Evolutionary conservation across 1,284 basidiomycete genomes (phyloP), one percentile per base, ranked within the genome.

Genomic region (Sanghuangporus sanghuang): DNA sequence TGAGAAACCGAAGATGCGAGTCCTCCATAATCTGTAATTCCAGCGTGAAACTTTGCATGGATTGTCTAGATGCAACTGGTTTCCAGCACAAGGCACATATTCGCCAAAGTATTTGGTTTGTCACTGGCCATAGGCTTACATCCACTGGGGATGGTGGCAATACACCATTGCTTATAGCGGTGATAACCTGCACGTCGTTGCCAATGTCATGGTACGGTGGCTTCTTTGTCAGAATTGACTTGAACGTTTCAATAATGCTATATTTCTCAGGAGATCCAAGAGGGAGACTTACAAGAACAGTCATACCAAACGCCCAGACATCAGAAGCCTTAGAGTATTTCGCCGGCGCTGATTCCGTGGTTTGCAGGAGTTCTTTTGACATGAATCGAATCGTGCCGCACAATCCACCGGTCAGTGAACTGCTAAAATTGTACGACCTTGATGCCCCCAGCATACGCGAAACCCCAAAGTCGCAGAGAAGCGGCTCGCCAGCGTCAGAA

Each of bases 261-360:
- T 44, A 14, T 18, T 18, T 18, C 18, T 4, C 42, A 12, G 42
- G 14, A 44, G 42, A 44, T 44, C 4, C 3, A 32, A 32, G 27
- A 5, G 27, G 3, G 27, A 35, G 7, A 35, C 53, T 23, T 5
- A 55, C 27, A 55, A 27, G 14, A 9, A 59, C 44, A 16, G 46
- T 32, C 58, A 59, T 59, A 6, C 58, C 58, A 50, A 59, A 59
- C 38, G 58, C 58, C 58, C 58, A 59, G 11, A 50, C 32, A 18
- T 59, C 58, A 16, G 44, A 32, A 8, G 14, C 32, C 8, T 55
- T 55, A 55, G 23, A 12, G 27, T 32, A 32, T 32, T 3, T 32
- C 27, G 27, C 27, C 27, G 27, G 27, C 5, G 27, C 27, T 12
- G 16, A 16, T 21, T 12, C 18, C 12, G 53, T 36, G 14, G 7